phyloP scores from a whole-genome alignment of 2,329 filamentous ascomycete genomes.

The Diaporthe citrichinensis region DNA sequence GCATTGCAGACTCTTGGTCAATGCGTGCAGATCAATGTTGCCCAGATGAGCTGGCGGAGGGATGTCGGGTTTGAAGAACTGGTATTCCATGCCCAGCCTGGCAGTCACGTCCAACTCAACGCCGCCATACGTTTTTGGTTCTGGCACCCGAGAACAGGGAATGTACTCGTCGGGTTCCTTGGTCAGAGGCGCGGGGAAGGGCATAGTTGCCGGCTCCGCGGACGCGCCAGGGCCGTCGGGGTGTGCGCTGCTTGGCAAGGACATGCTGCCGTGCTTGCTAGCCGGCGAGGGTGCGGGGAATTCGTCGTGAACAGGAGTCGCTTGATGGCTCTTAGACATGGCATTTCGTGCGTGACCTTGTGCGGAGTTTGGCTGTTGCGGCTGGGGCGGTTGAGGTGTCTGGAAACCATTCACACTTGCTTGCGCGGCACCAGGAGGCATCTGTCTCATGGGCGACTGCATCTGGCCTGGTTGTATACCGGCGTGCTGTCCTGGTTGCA shows the following conservation, averaged over 20 bases:
- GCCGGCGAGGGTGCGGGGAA: slow-evolving; percentile 62
- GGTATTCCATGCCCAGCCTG: slow-evolving; percentile 76
- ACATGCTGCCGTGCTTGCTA: slow-evolving; percentile 59
- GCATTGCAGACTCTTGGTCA: slow-evolving; percentile 91
- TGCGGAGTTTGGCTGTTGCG: slow-evolving; percentile 57
- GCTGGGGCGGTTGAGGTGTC: slow-evolving; percentile 58
- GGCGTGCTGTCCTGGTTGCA: slow-evolving; percentile 56
- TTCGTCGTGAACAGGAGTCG: slow-evolving; percentile 56
- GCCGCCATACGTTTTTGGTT: slow-evolving; percentile 66
- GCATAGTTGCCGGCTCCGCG: slow-evolving; percentile 45
- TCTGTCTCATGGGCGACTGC: slow-evolving; percentile 62
- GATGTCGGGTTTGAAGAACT: slow-evolving; percentile 79
- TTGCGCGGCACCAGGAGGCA: slow-evolving; percentile 62
- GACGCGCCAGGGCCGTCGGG: slow-evolving; percentile 49
- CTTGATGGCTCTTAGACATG: slow-evolving; percentile 66
- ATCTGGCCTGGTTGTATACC: slow-evolving; percentile 58
- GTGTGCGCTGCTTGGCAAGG: slow-evolving; percentile 54
- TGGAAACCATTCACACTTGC: slow-evolving; percentile 65
- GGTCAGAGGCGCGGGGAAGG: slow-evolving; percentile 54
- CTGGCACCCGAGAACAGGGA: slow-evolving; percentile 62
- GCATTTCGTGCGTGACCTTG: slow-evolving; percentile 64
- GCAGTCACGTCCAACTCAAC: slow-evolving; percentile 76
- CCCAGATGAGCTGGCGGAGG: slow-evolving; percentile 85
- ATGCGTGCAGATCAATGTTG: slow-evolving; percentile 88
- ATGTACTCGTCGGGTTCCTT: slow-evolving; percentile 67